These are phyloP conservation scores for Penicillium chermesinum DNA, from an alignment of 495 filamentous ascomycete genomes.

Conservation along the genomic window DNA sequence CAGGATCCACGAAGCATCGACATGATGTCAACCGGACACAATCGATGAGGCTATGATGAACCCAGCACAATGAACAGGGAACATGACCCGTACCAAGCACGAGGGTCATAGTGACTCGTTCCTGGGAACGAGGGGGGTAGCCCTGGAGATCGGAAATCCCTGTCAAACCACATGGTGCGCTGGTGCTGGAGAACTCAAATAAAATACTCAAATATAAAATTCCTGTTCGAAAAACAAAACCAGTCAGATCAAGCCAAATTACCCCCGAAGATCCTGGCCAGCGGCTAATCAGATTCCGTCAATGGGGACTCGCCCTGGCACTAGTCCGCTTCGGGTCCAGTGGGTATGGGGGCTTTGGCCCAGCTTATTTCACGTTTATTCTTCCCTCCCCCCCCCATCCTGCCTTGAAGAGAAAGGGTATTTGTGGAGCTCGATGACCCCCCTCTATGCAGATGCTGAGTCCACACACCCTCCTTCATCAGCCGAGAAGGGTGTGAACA, in stretches of 20 bases:
- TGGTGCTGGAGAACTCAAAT: no score
- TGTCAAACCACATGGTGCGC: not conserved
- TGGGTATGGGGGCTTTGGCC: not conserved
- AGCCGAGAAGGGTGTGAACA: slow-evolving; percentile 14
- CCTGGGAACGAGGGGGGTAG: not conserved
- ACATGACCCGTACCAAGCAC: no score
- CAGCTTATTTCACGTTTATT: not conserved
- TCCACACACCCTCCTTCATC: slow-evolving; percentile 12
- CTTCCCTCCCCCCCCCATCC: not conserved
- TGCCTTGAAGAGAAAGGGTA: not conserved
- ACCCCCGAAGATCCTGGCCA: not conserved
- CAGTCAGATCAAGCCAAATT: not conserved
- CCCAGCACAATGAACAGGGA: no score
- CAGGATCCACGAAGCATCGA: no score
- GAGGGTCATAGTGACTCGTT: not conserved
- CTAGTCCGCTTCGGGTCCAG: slow-evolving; percentile 2
- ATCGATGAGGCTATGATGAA: no score
- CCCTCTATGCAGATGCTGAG: slow-evolving; percentile 25
- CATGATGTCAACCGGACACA: no score
- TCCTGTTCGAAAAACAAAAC: not conserved
- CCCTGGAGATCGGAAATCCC: not conserved
- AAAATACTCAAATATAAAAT: not conserved
- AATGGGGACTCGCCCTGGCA: slow-evolving; percentile 3
- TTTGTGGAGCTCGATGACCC: slow-evolving; percentile 9
- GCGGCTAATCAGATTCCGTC: slow-evolving; percentile 12